A percentile compares a stretch with the other conserved stretches of the same genome.
Evolutionary conservation across 768 basidiomycete species (phyloP).

Genomic region (Collybia sp.): DNA sequence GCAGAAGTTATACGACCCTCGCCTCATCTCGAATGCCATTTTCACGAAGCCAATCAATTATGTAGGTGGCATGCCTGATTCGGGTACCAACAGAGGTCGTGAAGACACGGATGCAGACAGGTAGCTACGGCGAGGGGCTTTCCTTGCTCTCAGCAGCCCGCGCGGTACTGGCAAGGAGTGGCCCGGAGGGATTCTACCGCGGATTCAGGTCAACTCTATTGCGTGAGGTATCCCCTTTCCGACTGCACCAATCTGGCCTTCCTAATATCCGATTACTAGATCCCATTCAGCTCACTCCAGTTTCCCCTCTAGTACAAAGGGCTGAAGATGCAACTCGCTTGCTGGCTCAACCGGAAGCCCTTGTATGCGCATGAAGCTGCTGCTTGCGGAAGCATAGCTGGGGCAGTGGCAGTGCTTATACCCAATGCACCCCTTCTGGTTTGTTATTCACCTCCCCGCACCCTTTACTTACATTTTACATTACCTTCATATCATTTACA

Average conservation of each 20-base stretch:
- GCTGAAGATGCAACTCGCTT: constrained; percentile 67
- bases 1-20: constrained; percentile 48
- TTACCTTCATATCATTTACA: too few species aligned
- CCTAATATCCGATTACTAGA: constrained; percentile 38
- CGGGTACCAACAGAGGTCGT: constrained; percentile 96
- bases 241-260: constrained; percentile 16
- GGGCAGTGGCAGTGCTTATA: constrained; percentile 87
- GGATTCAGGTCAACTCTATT: constrained; percentile 79
- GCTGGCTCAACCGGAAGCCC: constrained; percentile 44
- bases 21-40: too few species aligned
- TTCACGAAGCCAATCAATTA: constrained; percentile 4
- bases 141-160: constrained; percentile 61
- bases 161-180: constrained; percentile 54
- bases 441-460: too few species aligned
- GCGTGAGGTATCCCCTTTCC: constrained; percentile 39
- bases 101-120: constrained; percentile 90
- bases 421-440: too few species aligned
- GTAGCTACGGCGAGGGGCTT: constrained; percentile 55
- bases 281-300: constrained; percentile 94
- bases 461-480: too few species aligned
- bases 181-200: constrained; percentile 78
- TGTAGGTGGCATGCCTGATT: constrained; percentile 81
- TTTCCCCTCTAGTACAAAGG: constrained; percentile 95
- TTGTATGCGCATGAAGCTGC: too few species aligned
- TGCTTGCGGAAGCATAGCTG: constrained; percentile 90